A percentile compares a stretch with the other conserved stretches of the same genome.
phyloP scores from a whole-genome alignment of 2,329 filamentous ascomycete genomes.

The Neonectria coccinea region DNA sequence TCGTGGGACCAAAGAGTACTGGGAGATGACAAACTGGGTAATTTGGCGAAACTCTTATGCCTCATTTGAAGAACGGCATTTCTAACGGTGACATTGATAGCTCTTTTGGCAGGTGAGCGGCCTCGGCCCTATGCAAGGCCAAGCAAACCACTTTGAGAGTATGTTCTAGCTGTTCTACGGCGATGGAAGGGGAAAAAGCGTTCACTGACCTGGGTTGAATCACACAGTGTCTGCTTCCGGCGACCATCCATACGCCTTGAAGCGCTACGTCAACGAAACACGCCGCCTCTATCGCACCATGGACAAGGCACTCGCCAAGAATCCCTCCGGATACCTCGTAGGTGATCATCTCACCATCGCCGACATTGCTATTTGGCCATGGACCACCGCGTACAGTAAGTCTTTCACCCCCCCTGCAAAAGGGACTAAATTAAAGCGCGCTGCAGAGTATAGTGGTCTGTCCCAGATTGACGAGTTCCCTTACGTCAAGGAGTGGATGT shows the following conservation, averaged over 20 bases:
- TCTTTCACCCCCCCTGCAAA: neutral
- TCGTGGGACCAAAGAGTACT: conserved; percentile 76
- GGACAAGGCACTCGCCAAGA: conserved; percentile 74
- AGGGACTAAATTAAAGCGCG: conserved; percentile 48
- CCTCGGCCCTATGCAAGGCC: conserved; percentile 82
- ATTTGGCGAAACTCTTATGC: conserved; percentile 29
- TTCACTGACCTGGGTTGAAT: neutral
- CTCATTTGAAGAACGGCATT: neutral
- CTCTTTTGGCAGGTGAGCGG: conserved; percentile 83
- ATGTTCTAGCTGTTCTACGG: conserved; percentile 34
- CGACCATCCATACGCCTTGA: conserved; percentile 86
- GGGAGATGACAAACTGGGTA: conserved; percentile 84
- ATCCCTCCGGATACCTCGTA: conserved; percentile 68
- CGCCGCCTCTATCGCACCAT: conserved; percentile 82
- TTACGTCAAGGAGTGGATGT: conserved; percentile 79
- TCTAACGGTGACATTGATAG: conserved; percentile 44
- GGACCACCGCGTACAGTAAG: conserved; percentile 70
- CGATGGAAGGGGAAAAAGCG: neutral
- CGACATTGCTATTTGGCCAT: conserved; percentile 85
- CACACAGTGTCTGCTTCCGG: conserved; percentile 43
- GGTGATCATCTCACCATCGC: conserved; percentile 79
- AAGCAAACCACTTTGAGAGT: conserved; percentile 86
- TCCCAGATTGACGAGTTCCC: conserved; percentile 79
- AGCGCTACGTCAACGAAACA: conserved; percentile 86
- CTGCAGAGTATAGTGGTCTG: conserved; percentile 45